These are phyloP conservation scores for Phenoliferia sp. DNA, from an alignment of 1,284 basidiomycete species.

Conservation along the genomic window DNA sequence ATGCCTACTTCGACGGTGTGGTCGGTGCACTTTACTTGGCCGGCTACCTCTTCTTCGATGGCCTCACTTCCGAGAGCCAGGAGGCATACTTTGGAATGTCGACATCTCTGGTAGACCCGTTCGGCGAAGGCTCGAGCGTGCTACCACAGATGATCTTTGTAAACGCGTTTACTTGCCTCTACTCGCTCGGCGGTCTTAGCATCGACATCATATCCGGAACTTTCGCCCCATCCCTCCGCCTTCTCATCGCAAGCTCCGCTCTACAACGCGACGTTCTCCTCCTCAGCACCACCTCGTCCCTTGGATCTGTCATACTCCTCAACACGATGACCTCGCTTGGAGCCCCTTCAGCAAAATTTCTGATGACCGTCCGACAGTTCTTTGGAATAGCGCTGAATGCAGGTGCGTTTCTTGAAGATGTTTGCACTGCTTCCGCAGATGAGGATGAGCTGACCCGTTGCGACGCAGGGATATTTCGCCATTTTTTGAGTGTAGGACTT, in stretches of 20 bases:
- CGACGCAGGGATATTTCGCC: constrained; percentile 14
- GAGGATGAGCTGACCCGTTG: no score
- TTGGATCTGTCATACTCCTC: constrained; percentile 27
- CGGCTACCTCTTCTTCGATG: constrained; percentile 26
- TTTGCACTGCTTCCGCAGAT: no score
- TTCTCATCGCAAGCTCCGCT: background rate
- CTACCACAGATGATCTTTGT: constrained; percentile 28
- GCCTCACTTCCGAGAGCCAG: constrained; percentile 21
- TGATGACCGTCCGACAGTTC: constrained; percentile 28
- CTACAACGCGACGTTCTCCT: constrained; percentile 6
- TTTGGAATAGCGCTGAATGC: constrained; percentile 27
- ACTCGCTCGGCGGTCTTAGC: constrained; percentile 2
- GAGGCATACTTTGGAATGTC: constrained; percentile 22
- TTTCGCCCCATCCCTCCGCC: background rate
- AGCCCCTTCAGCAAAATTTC: constrained; percentile 15
- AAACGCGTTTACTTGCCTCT: constrained; percentile 13
- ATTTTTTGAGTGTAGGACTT: constrained; percentile 17
- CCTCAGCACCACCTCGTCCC: constrained; percentile 13
- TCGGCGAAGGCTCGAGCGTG: constrained; percentile 16
- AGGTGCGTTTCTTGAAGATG: constrained; percentile 7
- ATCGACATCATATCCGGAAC: background rate
- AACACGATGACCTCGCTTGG: constrained; percentile 27
- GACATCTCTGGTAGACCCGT: constrained; percentile 8
- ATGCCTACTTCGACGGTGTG: background rate
- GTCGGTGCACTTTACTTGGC: background rate